Evolutionary conservation across 1,284 basidiomycete species (phyloP).

Genomic region (Amylostereum areolatum): DNA sequence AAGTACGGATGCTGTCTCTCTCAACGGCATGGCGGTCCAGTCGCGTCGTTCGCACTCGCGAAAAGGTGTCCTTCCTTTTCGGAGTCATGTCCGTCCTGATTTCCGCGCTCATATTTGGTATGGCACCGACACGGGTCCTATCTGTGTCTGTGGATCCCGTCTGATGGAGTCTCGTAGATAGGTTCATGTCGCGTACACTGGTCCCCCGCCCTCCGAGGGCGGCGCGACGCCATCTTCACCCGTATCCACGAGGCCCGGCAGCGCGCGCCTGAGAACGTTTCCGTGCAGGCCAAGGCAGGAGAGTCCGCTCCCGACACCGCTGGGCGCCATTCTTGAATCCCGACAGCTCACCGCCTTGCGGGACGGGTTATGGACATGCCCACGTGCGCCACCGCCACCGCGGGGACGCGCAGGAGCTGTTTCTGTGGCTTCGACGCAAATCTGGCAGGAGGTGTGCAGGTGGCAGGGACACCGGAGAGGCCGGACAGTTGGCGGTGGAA

Average conservation of each 20-base stretch:
- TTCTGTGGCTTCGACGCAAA: constrained; percentile 57
- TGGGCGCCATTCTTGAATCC: constrained; percentile 67
- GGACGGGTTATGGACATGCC: constrained; percentile 12
- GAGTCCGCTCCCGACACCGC: constrained; percentile 66
- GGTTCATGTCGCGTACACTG: constrained; percentile 29
- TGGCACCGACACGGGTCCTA: not conserved
- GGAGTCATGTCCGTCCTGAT: not conserved
- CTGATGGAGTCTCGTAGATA: not conserved
- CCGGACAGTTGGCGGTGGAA: constrained; percentile 54
- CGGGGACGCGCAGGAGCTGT: constrained; percentile 14
- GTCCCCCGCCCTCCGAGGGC: constrained; percentile 20
- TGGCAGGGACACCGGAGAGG: constrained; percentile 67
- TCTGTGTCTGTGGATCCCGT: not conserved
- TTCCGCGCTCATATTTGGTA: not conserved
- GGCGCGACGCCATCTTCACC: constrained; percentile 5
- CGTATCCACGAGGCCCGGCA: constrained; percentile 37
- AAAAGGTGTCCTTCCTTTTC: constrained; percentile 1
- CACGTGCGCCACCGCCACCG: constrained; percentile 18
- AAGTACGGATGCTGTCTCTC: not conserved
- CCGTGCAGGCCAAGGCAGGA: constrained; percentile 46
- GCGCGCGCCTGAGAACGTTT: constrained; percentile 46
- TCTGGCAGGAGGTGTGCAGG: constrained; percentile 63
- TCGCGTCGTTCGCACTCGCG: constrained; percentile 1
- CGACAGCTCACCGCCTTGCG: constrained; percentile 44
- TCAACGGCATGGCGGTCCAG: not conserved